Evolutionary conservation across 441 rosid genomes (phyloP), one percentile per base, ranked within the genome.

Genomic region (Eruca vesicaria): DNA sequence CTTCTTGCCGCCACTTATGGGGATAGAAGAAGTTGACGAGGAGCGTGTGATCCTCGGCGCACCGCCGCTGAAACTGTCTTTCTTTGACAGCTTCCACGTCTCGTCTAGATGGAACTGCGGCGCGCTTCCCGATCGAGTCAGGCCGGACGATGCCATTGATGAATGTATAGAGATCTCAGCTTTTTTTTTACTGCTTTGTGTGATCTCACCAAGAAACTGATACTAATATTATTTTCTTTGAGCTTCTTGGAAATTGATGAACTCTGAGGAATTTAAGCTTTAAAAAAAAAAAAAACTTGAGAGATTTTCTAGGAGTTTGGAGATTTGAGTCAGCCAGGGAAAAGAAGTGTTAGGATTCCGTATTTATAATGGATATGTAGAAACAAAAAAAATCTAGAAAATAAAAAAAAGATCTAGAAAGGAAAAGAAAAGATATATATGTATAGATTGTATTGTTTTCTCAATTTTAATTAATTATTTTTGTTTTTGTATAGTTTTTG

Each of bases 51-150:
- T 73, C 58, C 78, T 73, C 38, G 78, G 69, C 71, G 78, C 81
- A 66, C 81, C 68, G 0, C 77, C 68, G 55, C 19, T 7, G 33
- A 41, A 64, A 2, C 31, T 66, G 50, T 90, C 97, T 71, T 89
- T 90, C 88, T 86, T 89, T 0, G 96, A 82, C 1, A 89, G 70
- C 79, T 83, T 90, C 98, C 98, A 92, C 57, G 88, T 92, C 66
- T 92, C 97, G 45, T 89, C 86, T 1, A 92, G 70, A 60, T 85
- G 82, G 11, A 86, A 87, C 20, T 76, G 83, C 2, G 86, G 84
- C 1, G 87, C 84, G 7, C 87, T 87, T 74, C 84, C 84, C 5
- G 84, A 64, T 61, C 83, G 74, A 26, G 74, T 76, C 12, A 84
- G 6, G 43, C 79, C 72, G 1, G 77, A 66, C 11, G 79, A 63